Conservation (phyloP, 1,284 basidiomycete genomes). For the Trametes hirsuta region DNA sequence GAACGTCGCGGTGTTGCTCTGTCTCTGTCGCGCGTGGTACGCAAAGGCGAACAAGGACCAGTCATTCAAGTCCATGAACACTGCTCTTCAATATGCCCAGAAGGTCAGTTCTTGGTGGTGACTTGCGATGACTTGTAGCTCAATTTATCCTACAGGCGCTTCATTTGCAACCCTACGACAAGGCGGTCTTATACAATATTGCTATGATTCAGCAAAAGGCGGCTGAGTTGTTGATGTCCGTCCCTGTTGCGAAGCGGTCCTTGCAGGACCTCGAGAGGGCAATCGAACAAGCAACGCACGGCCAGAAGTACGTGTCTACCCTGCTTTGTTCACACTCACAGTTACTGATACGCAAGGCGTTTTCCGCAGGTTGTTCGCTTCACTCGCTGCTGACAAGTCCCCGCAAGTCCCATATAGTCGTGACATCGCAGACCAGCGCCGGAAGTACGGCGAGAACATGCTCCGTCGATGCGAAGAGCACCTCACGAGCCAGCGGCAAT, state of each 20-base stretch:
- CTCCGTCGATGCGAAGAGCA: constrained; percentile 81
- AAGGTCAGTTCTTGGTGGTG: constrained; percentile 45
- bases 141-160: constrained; percentile 59
- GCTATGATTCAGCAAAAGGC: constrained; percentile 97
- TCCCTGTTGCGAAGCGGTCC: constrained; percentile 75
- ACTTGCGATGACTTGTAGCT: not conserved
- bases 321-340: not conserved
- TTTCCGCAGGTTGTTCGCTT: constrained; percentile 71
- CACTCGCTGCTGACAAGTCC: constrained; percentile 76
- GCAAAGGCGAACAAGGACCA: constrained; percentile 89
- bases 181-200: constrained; percentile 90
- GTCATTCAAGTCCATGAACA: constrained; percentile 78
- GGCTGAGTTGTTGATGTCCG: constrained; percentile 81
- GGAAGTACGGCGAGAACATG: constrained; percentile 86
- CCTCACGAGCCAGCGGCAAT: constrained; percentile 69
- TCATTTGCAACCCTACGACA: constrained; percentile 82
- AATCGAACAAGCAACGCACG: constrained; percentile 83
- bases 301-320: constrained; percentile 70
- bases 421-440: constrained; percentile 87
- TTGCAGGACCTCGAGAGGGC: constrained; percentile 79
- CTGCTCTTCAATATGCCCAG: constrained; percentile 80
- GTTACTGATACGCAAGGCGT: not conserved
- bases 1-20: constrained; percentile 77
- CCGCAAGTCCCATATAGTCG: constrained; percentile 79
- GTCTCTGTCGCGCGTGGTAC: constrained; percentile 89